These are phyloP conservation scores for Fusarium nanum DNA, from an alignment of 2,329 filamentous ascomycete species.

Conservation along the genomic window DNA sequence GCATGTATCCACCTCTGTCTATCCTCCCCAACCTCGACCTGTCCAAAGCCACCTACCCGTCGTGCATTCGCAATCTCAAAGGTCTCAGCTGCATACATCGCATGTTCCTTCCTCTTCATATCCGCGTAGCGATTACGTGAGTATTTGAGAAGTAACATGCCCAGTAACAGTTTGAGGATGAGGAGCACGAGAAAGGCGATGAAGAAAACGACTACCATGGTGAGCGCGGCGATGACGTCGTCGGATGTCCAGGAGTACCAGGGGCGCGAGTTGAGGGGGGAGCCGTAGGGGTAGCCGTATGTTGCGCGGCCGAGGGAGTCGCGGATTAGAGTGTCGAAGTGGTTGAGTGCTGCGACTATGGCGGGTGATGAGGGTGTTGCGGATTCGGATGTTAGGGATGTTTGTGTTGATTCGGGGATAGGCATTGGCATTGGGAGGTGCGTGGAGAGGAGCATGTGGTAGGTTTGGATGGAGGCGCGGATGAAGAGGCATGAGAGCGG, in stretches of 20 bases:
- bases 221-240: conserved; percentile 78
- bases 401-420: conserved; percentile 71
- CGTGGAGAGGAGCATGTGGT: conserved; percentile 96
- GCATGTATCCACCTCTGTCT: conserved; percentile 80
- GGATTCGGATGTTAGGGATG: conserved; percentile 73
- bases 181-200: conserved; percentile 87
- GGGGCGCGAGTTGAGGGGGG: conserved; percentile 53
- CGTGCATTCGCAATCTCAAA: conserved; percentile 76
- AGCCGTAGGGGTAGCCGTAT: conserved; percentile 67
- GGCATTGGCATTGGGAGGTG: conserved; percentile 81
- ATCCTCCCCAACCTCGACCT: conserved; percentile 90
- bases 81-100: conserved; percentile 59
- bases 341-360: conserved; percentile 80
- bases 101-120: conserved; percentile 79
- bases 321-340: conserved; percentile 80
- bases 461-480: conserved; percentile 92
- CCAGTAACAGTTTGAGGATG: conserved; percentile 84
- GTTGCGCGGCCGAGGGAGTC: conserved; percentile 80
- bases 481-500: conserved; percentile 96
- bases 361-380: conserved; percentile 75
- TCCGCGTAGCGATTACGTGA: conserved; percentile 80
- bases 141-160: conserved; percentile 86
- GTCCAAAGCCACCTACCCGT: conserved; percentile 82
- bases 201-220: conserved; percentile 89
- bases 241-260: conserved; percentile 73